Evolutionary conservation across 371 early-diverging fungal genomes (phyloP).

Genomic region (Apophysomyces trapeziformis): DNA sequence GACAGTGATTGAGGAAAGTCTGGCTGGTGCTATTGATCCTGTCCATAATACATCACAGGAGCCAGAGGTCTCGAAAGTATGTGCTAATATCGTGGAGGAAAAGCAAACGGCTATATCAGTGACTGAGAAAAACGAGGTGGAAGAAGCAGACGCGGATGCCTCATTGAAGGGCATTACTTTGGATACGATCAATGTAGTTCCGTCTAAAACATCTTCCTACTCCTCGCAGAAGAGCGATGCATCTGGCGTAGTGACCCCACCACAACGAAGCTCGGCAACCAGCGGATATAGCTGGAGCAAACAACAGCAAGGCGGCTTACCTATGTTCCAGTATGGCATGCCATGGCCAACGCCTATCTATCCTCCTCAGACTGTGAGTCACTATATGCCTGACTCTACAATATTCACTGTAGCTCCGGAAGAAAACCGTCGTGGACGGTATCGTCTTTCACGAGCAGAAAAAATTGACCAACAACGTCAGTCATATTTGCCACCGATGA

Average conservation of each 20-base stretch:
- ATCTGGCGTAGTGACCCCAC: neutral
- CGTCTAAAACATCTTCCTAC: neutral
- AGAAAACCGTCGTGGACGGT: neutral
- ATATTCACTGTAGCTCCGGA: neutral
- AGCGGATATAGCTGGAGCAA: conserved; percentile 3
- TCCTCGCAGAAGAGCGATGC: conserved; percentile 1
- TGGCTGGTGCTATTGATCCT: no score
- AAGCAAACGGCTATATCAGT: no score
- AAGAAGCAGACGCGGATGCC: no score
- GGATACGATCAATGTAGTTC: neutral
- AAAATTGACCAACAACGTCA: conserved; percentile 46
- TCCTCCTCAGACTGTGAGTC: neutral
- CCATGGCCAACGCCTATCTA: conserved; percentile 3
- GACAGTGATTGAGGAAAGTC: no score
- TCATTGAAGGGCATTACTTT: no score
- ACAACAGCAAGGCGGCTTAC: neutral
- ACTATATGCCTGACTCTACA: neutral
- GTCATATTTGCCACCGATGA: conserved; percentile 38
- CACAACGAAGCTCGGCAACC: neutral
- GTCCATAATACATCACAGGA: no score
- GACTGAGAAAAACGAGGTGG: no score
- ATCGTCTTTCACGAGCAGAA: conserved; percentile 35
- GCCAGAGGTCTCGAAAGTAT: neutral
- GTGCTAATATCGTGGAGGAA: neutral
- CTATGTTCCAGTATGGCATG: conserved; percentile 1